Conservation (phyloP, 805 yeast species). For the Saccharomycopsis amapae region DNA sequence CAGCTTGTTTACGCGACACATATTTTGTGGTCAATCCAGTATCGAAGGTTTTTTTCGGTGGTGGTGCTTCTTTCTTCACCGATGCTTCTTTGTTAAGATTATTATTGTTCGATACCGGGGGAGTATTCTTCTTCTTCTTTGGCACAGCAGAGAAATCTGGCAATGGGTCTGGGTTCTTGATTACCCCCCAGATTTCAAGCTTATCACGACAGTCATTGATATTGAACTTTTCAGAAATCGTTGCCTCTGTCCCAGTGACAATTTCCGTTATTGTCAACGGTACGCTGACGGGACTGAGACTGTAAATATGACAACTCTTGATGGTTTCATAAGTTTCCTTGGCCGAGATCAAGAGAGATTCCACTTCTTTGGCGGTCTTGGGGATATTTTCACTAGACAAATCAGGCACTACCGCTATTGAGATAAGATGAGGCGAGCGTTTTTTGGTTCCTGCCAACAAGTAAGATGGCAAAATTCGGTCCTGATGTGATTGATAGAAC, state of each 20-base stretch:
- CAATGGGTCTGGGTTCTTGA: slow-evolving; percentile 20
- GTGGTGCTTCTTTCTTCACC: neutral
- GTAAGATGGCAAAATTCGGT: slow-evolving; percentile 35
- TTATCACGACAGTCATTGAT: neutral
- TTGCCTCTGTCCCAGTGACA: slow-evolving; percentile 13
- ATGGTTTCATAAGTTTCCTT: neutral
- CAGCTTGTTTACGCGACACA: slow-evolving; percentile 4
- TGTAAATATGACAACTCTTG: neutral
- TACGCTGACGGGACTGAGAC: neutral
- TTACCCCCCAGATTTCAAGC: slow-evolving; percentile 22
- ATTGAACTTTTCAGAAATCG: slow-evolving; percentile 4
- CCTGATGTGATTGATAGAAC: slow-evolving; percentile 33
- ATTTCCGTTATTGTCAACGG: slow-evolving; percentile 14
- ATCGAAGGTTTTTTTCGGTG: neutral
- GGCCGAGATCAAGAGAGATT: neutral
- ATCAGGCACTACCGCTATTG: neutral
- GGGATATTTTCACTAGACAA: neutral
- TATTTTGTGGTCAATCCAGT: slow-evolving; percentile 1
- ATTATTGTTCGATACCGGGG: too few relatives aligned
- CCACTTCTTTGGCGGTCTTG: neutral
- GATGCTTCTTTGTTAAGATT: neutral
- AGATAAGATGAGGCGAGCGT: neutral
- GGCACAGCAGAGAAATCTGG: neutral
- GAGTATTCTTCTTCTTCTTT: neutral
- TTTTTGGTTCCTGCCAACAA: slow-evolving; percentile 33